Evolutionary conservation across 2,329 filamentous ascomycete genomes (phyloP), one percentile per base, ranked within the genome.

Genomic region (Aspergillus nomiae): DNA sequence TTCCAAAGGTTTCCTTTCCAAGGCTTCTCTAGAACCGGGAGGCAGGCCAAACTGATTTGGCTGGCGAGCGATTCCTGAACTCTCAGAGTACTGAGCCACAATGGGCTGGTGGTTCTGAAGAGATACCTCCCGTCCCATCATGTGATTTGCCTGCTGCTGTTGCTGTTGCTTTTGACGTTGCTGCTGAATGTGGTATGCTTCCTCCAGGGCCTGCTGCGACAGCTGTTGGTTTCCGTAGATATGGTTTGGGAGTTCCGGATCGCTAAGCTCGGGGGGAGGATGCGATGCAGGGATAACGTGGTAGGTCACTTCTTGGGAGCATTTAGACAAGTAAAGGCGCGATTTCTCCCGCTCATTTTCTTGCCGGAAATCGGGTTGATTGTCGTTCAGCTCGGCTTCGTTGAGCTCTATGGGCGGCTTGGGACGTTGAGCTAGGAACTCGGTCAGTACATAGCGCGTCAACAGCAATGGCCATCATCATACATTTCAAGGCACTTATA

Each of bases 301-400:
- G 70, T 90, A 90, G 4, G 87, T 86, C 57, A 90, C 86, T 74
- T 90, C 88, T 68, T 89, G 86, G 56, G 89, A 84, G 72, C 87
- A 90, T 76, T 88, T 89, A 61, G 84, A 85, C 36, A 90, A 81
- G 69, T 88, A 90, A 41, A 84, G 78, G 61, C 85, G 84, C 56
- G 87, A 89, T 73, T 88, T 88, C 65, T 89, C 87, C 58, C 87
- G 82, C 67, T 87, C 82, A 54, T 81, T 80, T 61, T 89, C 87
- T 63, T 86, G 83, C 59, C 85, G 84, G 62, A 82, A 78, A 56
- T 87, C 85, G 64, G 76, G 73, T 64, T 80, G 69, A 71, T 78
- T 71, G 34, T 80, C 74, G 57, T 77, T 76, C n/a, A 67, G 59
- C 63, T 84, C 78, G 53, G 81, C 78, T 51, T 86, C 83, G 64